phyloP scores from a whole-genome alignment of 2,329 filamentous ascomycete species.

The Colletotrichum ledebouriae region DNA sequence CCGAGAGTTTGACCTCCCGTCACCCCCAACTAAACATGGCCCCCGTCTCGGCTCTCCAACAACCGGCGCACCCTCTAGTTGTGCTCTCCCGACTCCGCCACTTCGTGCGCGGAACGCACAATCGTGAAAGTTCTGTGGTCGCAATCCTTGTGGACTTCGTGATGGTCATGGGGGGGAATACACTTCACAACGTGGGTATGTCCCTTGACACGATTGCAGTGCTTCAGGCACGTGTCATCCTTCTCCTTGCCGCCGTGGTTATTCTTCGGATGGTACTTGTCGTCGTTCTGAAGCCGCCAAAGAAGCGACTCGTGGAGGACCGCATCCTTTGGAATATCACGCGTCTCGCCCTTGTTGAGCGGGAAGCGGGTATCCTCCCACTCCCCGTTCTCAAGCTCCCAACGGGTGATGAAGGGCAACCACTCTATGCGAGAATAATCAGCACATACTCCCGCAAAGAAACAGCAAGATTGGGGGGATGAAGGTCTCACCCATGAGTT shows the following conservation, averaged over 20 bases:
- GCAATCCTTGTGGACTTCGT: background rate
- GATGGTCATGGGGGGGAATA: constrained; percentile 2
- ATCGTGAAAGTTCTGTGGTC: constrained; percentile 28
- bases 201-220: background rate
- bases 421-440: constrained; percentile 48
- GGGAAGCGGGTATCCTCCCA: constrained; percentile 55
- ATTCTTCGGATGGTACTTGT: constrained; percentile 50
- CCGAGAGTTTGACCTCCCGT: too few relatives aligned
- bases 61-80: background rate
- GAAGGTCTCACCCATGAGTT: constrained; percentile 55
- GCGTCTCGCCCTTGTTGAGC: constrained; percentile 52
- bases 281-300: constrained; percentile 50
- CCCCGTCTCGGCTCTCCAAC: background rate
- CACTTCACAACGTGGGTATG: constrained; percentile 9
- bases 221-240: constrained; percentile 51
- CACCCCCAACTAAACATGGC: too few relatives aligned
- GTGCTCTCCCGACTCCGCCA: background rate
- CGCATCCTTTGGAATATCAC: constrained; percentile 56
- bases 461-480: too few relatives aligned
- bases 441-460: background rate
- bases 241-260: constrained; percentile 50
- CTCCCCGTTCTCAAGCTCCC: constrained; percentile 52
- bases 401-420: constrained; percentile 56
- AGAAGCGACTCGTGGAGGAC: constrained; percentile 55
- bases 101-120: background rate